Evolutionary conservation across 495 filamentous ascomycete species (phyloP), one percentile per base, ranked within the genome.

Genomic region (Aspergillus nidulans): DNA sequence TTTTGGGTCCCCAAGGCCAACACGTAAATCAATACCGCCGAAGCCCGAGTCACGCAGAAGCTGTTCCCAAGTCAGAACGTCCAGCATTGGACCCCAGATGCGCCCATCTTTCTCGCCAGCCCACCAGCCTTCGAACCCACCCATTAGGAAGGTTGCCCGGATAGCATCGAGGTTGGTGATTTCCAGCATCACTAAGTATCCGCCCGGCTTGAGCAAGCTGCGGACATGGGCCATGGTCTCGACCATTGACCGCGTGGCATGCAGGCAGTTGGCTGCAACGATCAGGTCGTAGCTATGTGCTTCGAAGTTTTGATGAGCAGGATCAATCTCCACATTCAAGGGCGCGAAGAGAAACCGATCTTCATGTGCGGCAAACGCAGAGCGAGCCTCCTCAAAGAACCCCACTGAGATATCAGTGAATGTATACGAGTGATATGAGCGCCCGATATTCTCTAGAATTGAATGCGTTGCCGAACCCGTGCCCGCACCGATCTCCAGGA

Each of bases 181-280:
- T 21, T 53, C 59, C 1, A 15, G 20, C 2, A 43, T 7, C n/a
- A 43, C 18, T 2, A 60, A 26, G 16, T 18, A 23, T 0, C 58
- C 58, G 3, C 58, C 53, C 0, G 58, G 58, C 53, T 69, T 74
- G 28, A 79, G 53, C 16, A 78, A 49, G 1, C 50, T 55, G 0
- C 70, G 66, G 2, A 71, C 64, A 38, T 79, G 74, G 8, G 59
- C 50, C 71, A 84, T 75, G 1, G 78, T 81, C 10, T 68, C 61
- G 25, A 63, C 56, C 50, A 80, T 69, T 8, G 68, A 68, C 23
- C 67, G 63, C 1, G 80, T 82, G 1, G 81, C 75, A 45, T 84
- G 82, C 2, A 85, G 57, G 3, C 78, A 76, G 48, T 81, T 72
- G 38, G 67, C 76, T 1, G 79, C 75, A n/a, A 84, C 60, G 10